Conservation (phyloP, 2,329 filamentous ascomycete species). For the Bipolaris zeicola region DNA sequence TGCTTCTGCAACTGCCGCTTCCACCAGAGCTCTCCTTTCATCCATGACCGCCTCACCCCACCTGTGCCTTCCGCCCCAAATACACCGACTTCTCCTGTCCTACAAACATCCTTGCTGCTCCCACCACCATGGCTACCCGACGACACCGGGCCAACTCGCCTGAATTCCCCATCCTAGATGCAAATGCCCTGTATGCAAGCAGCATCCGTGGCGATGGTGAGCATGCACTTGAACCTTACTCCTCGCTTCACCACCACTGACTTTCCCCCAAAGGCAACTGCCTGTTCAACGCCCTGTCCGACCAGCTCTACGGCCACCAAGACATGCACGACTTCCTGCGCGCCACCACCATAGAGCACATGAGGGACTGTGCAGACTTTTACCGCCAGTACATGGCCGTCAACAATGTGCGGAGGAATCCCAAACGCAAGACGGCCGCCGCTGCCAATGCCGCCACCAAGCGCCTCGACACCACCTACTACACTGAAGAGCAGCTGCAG, state of each 20-base stretch:
- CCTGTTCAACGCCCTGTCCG: slow-evolving; percentile 70
- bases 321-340: slow-evolving; percentile 64
- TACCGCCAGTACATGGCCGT: slow-evolving; percentile 69
- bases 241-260: slow-evolving; percentile 22
- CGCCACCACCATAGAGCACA: slow-evolving; percentile 63
- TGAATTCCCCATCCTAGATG: slow-evolving; percentile 63
- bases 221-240: slow-evolving; percentile 35
- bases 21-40: slow-evolving; percentile 15
- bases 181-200: slow-evolving; percentile 63
- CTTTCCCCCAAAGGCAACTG: slow-evolving; percentile 63
- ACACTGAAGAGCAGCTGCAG: slow-evolving; percentile 61
- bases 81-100: slow-evolving; percentile 43
- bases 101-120: slow-evolving; percentile 29
- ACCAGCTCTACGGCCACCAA: slow-evolving; percentile 69
- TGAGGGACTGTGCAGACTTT: slow-evolving; percentile 64
- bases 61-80: slow-evolving; percentile 29
- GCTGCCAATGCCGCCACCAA: slow-evolving; percentile 52
- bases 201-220: slow-evolving; percentile 68
- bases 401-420: slow-evolving; percentile 58
- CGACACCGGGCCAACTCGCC: slow-evolving; percentile 37
- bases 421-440: slow-evolving; percentile 62
- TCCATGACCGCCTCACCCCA: slow-evolving; percentile 38
- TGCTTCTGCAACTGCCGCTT: slow-evolving; percentile 8
- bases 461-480: slow-evolving; percentile 52
- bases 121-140: slow-evolving; percentile 41